Percentiles rank a stretch among this genome's conserved stretches.
Conservation (phyloP, 176 grass and related monocot species). For the Oryza brachyantha region DNA sequence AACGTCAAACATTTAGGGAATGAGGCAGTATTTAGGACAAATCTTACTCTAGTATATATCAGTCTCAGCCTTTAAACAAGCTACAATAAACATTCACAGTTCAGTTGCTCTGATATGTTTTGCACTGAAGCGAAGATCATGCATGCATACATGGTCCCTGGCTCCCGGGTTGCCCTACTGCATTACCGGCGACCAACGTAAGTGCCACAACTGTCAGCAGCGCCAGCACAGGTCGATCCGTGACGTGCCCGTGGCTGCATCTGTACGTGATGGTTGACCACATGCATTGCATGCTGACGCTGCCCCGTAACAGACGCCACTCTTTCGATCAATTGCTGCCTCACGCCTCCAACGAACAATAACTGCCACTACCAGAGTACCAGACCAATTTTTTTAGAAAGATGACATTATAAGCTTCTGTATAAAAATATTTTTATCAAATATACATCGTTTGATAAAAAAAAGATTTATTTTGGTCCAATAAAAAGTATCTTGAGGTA, state of each 20-base stretch:
- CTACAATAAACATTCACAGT: no score
- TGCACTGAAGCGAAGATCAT: background rate
- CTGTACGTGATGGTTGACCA: background rate
- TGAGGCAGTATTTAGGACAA: no score
- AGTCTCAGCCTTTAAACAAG: no score
- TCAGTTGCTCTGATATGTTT: background rate
- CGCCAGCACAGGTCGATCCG: background rate
- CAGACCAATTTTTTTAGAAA: no score
- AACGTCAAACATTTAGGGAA: no score
- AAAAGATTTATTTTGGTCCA: no score
- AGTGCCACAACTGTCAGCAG: background rate
- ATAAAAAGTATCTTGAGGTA: no score
- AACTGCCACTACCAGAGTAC: no score
- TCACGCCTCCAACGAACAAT: slow-evolving; percentile 50
- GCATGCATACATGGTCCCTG: background rate
- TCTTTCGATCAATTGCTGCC: background rate
- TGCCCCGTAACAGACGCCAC: slow-evolving; percentile 19
- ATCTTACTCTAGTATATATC: no score
- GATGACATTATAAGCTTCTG: no score
- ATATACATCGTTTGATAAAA: no score
- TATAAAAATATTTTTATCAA: no score
- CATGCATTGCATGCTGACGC: background rate
- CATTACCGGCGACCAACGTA: background rate
- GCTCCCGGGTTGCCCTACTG: background rate
- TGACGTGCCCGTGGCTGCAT: background rate